Evolutionary conservation across 1,284 basidiomycete genomes (phyloP).

Genomic region (Cryptococcus sp.): DNA sequence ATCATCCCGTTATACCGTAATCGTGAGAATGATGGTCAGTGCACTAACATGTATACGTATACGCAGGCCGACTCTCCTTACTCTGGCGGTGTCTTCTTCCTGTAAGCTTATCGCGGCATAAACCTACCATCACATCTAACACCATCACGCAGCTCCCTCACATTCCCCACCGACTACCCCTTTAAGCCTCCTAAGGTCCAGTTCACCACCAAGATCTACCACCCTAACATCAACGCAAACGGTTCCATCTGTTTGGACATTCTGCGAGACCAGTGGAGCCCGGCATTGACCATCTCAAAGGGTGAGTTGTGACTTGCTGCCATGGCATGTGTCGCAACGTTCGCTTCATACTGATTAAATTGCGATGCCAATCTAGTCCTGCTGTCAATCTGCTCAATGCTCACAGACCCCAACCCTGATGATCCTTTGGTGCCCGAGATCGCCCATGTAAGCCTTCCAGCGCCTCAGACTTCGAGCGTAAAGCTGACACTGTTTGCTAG

Average conservation of each 20-base stretch:
- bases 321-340: not conserved
- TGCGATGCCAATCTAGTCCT: constrained; percentile 73
- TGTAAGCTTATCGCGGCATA: constrained; percentile 59
- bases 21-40: too few relatives aligned
- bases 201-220: constrained; percentile 85
- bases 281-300: constrained; percentile 97
- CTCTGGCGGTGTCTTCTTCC: constrained; percentile 94
- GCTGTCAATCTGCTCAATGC: constrained; percentile 93
- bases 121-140: constrained; percentile 11
- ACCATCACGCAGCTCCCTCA: constrained; percentile 2
- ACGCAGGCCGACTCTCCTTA: constrained; percentile 87
- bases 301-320: constrained; percentile 58
- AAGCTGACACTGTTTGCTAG: constrained; percentile 52
- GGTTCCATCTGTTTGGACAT: constrained; percentile 99
- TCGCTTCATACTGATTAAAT: not conserved
- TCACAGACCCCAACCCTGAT: constrained; percentile 96
- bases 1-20: too few relatives aligned
- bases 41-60: too few relatives aligned
- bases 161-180: constrained; percentile 74
- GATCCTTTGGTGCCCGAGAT: constrained; percentile 71
- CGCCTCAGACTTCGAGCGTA: not conserved
- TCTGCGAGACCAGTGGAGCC: constrained; percentile 95
- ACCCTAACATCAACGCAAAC: constrained; percentile 64
- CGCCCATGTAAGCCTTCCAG: constrained; percentile 53
- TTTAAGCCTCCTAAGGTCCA: constrained; percentile 99